Base-by-base conservation (phyloP, 1,284 basidiomycete species). In the Cryptococcus sp. region DNA sequence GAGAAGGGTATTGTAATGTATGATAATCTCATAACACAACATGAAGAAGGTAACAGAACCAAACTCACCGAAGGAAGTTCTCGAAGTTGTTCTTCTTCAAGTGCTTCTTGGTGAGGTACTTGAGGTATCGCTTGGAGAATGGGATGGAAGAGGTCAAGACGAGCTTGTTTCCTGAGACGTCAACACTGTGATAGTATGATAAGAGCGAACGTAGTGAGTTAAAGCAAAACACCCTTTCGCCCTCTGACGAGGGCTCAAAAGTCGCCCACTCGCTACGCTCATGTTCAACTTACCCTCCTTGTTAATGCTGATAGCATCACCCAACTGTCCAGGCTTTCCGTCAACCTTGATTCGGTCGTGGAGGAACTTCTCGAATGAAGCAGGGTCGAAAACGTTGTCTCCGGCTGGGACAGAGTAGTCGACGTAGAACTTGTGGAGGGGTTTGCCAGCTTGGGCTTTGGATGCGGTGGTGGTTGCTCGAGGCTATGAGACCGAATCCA, bases 101-200 rank as follows among this genome's bases (percentile, higher is more conserved):
- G 83, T 90, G 93, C 82, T 94, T 94, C 83, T 94, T 94, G 57
- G 91, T 94, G 63, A 94, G 83, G 80, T 94, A 95, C 79, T 74
- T 74, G 58, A 74, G 67, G 78, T 92, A 94, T 59, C 90, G 83
- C 80, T 95, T 95, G 56, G 91, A 94, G 79, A 94, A 87, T 52
- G 88, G 84, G 72, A 93, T 85, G 73, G 81, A 86, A 55, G 89
- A 87, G 49, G 86, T 85, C 62, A 94, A 83, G 58, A 85, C 87
- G 72, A 94, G 82, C 79, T 86, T 90, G 73, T 80, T 85, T 76
- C 84, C 86, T 71, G n/a, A n/a, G n/a, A n/a, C n/a, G n/a, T n/a
- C n/a, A n/a, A n/a, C n/a, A n/a, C n/a, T n/a, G n/a, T n/a, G n/a
- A n/a, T n/a, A n/a, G n/a, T n/a, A n/a, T n/a, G n/a, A n/a, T n/a